phyloP scores from a whole-genome alignment of 2,329 filamentous ascomycete species.

The Zymoseptoria tritici region DNA sequence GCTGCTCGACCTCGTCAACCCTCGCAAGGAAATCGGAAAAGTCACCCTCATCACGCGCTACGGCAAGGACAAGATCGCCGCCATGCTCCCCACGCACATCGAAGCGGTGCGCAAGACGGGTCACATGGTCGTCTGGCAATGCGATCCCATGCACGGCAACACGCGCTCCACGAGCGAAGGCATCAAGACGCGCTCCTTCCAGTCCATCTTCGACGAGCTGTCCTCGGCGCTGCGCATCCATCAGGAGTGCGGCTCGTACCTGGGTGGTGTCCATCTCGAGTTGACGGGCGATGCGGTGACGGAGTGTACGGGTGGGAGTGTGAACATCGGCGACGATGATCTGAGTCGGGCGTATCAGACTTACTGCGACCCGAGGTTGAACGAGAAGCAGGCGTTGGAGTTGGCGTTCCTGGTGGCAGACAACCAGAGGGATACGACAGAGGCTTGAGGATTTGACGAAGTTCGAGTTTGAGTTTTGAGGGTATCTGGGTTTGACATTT shows the following conservation, averaged over 20 bases:
- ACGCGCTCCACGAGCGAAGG: constrained; percentile 60
- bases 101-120: constrained; percentile 75
- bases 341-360: constrained; percentile 86
- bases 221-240: constrained; percentile 78
- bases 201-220: constrained; percentile 81
- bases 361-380: constrained; percentile 89
- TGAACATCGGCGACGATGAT: constrained; percentile 79
- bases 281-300: constrained; percentile 94
- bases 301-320: constrained; percentile 87
- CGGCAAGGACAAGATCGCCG: constrained; percentile 67
- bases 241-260: constrained; percentile 71
- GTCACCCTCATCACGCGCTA: constrained; percentile 95
- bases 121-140: constrained; percentile 85
- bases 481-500: not conserved
- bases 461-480: not conserved
- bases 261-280: constrained; percentile 92
- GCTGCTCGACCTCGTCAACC: constrained; percentile 81
- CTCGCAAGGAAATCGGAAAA: constrained; percentile 73
- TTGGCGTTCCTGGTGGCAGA: constrained; percentile 88
- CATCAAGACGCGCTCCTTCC: constrained; percentile 88
- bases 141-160: constrained; percentile 96
- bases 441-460: not conserved
- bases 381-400: constrained; percentile 96
- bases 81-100: constrained; percentile 77
- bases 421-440: constrained; percentile 21